Percentiles rank a stretch among this genome's conserved stretches.
phyloP scores from a whole-genome alignment of 164 flowering plant genomes.

The Piper betle region DNA sequence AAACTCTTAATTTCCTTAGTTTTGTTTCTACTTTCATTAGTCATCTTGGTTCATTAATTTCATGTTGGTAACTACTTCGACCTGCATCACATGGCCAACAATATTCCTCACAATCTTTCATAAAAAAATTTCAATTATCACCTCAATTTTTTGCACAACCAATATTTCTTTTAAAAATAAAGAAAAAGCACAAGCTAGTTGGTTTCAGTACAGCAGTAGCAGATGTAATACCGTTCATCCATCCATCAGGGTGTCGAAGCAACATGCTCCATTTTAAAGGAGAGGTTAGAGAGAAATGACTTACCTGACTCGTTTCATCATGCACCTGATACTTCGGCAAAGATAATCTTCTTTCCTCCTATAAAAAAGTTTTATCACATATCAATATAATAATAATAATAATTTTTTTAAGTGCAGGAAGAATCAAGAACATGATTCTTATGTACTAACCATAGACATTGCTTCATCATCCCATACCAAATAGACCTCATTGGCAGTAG shows the following conservation, averaged over 20 bases:
- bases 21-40: too few species aligned
- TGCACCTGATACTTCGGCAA: constrained; percentile 94
- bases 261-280: constrained; percentile 17
- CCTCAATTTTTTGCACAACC: not conserved
- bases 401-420: not conserved
- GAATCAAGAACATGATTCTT: not conserved
- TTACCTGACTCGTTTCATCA: constrained; percentile 99
- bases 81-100: too few species aligned
- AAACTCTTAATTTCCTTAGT: too few species aligned
- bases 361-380: not conserved
- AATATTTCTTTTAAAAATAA: too few species aligned
- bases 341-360: constrained; percentile 99
- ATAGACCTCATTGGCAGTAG: constrained; percentile 77
- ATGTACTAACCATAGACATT: constrained; percentile 85
- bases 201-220: not conserved
- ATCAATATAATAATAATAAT: not conserved
- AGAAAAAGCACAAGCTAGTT: not conserved
- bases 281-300: constrained; percentile 36
- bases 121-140: too few species aligned
- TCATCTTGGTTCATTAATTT: too few species aligned
- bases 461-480: constrained; percentile 99
- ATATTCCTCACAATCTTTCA: too few species aligned
- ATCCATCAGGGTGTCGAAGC: constrained; percentile 30
- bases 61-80: too few species aligned
- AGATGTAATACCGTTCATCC: constrained; percentile 28